phyloP scores from a whole-genome alignment of 441 rosid species.

The Eruca vesicaria region DNA sequence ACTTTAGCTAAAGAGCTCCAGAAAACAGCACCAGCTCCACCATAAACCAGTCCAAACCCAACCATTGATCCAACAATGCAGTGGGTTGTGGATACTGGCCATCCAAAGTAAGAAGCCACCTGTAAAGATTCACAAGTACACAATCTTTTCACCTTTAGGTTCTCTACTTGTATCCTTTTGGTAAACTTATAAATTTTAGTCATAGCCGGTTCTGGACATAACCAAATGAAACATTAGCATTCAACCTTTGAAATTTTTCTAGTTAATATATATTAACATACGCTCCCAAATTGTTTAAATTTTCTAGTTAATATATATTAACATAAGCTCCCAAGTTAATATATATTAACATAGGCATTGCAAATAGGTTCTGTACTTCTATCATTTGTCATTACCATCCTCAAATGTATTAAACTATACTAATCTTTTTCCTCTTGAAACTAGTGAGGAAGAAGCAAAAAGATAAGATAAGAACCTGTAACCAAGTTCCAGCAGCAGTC shows the following conservation, averaged over 20 bases:
- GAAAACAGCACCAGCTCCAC: slow-evolving; percentile 92
- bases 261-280: too few relatives aligned
- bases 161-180: slow-evolving; percentile 1
- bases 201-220: too few relatives aligned
- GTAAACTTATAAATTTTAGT: not conserved
- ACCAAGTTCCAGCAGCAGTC: slow-evolving; percentile 98
- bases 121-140: slow-evolving; percentile 13
- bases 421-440: too few relatives aligned
- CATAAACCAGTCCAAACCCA: slow-evolving; percentile 93
- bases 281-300: too few relatives aligned
- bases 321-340: too few relatives aligned
- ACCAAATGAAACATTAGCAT: too few relatives aligned
- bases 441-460: not conserved
- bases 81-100: slow-evolving; percentile 99
- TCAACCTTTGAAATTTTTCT: too few relatives aligned
- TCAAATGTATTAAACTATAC: not conserved
- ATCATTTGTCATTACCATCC: not conserved
- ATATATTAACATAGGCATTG: too few relatives aligned
- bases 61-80: slow-evolving; percentile 99
- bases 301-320: too few relatives aligned
- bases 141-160: not conserved
- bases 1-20: slow-evolving; percentile 96
- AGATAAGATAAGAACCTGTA: slow-evolving; percentile 59
- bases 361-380: not conserved
- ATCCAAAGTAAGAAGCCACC: slow-evolving; percentile 94